Base-by-base conservation (phyloP, 2,329 filamentous ascomycete species). In the Xylaria sp. region DNA sequence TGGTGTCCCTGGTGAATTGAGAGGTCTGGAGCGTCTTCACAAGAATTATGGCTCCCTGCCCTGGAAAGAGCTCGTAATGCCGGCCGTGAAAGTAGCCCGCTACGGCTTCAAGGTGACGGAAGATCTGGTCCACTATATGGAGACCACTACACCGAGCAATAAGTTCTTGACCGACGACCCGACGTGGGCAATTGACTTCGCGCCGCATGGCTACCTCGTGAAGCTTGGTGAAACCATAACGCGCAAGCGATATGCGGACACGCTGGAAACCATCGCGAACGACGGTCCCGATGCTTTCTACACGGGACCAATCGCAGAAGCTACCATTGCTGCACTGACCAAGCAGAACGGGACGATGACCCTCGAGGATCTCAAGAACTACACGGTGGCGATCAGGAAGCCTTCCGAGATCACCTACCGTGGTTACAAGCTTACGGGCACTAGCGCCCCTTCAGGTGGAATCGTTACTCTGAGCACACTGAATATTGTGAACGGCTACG, bases 141-240 rank as follows among this genome's bases (percentile, higher is more conserved):
- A 84, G n/a, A 81, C 66, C 78, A 77, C 77, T 68, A 79, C 68
- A 65, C 74, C 83, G 8, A 80, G 86, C 58, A 86, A 74, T 18
- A 60, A 90, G 72, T 96, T 96, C 76, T 80, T 97, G 0, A 85
- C 88, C 2, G 83, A 90, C 0, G 88, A 97, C 69, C 89, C 91
- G 0, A 85, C 88, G 0, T 97, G 93, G 91, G 92, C 94, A 0
- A 81, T 93, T 34, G 94, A 97, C 78, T 97, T 97, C 79, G 93
- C 94, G 55, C 48, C 82, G 73, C 60, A 80, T 69, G 70, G 81
- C 77, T 54, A 75, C 67, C n/a, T 65, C 18, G 72, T 83, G 73
- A 56, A 82, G 70, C 59, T 73, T 13, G 62, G 77, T 63, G 66
- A 83, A 25, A 79, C 72, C n/a, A 82, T 87, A 58, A 83, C 81